Evolutionary conservation across 306 rosid genomes (phyloP), one percentile per base, ranked within the genome.

Genomic region (Trifolium repens): DNA sequence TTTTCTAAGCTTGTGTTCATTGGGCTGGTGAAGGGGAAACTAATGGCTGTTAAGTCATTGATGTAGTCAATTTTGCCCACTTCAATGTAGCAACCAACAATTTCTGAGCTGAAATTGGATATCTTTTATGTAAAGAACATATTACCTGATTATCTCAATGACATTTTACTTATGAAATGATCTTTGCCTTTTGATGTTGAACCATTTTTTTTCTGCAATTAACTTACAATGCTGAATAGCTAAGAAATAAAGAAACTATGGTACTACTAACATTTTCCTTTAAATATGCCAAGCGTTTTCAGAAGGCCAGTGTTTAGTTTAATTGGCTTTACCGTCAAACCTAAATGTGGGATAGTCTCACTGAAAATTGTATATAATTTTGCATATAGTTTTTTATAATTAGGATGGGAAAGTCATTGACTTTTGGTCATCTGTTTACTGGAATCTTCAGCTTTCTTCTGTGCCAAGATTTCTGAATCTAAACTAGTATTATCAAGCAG

Each of bases 401-500:
- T 16, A 30, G 7, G 46, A 34, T 55, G 49, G 27, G 11, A 53
- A 64, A 55, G 37, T 5, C 60, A 54, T 39, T 72, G 27, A 16
- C 46, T 53, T 72, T 55, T 63, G 40, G 47, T 24, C 78, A 26
- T 76, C 58, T 42, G 60, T 58, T 16, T 44, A 60, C 27, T 65
- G 27, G 34, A 59, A 42, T 67, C 34, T 69, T 24, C 14, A 10
- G 66, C 62, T 30, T 57, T 77, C 74, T 17, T 15, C 2, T 16
- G 68, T n/a, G 34, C 58, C n/a, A 73, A 35, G 54, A 12, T 62
- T 70, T 75, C 49, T 69, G 66, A 32, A 11, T 54, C 60, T 54
- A 54, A 54, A 17, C 75, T 59, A 49, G 42, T 61, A 19, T 39
- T 55, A 15, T 82, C 39, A 49, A 78, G 85, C 69, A 52, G 59